Evolutionary conservation across 1,139 yeast genomes (phyloP).

Genomic region (Kodamaea plutei): DNA sequence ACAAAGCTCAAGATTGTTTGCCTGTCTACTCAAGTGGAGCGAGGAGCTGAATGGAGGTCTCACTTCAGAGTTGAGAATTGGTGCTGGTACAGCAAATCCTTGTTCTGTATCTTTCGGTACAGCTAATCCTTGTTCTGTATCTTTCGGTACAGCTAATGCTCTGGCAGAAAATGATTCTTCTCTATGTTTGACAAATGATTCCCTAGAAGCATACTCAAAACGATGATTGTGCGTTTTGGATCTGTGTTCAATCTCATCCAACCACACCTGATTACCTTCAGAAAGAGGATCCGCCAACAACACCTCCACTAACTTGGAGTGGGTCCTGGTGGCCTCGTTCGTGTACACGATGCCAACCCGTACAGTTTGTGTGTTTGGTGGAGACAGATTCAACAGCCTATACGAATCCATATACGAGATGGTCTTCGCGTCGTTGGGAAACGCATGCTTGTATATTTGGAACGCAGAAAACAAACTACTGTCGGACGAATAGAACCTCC

Average conservation of each 20-base stretch:
- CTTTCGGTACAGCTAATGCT: slow-evolving; percentile 7
- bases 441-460: slow-evolving; percentile 13
- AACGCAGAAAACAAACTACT: slow-evolving; percentile 5
- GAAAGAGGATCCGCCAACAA: slow-evolving; percentile 44
- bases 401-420: slow-evolving; percentile 16
- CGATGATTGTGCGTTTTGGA: slow-evolving; percentile 15
- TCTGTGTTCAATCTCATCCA: slow-evolving; percentile 21
- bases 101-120: slow-evolving; percentile 8
- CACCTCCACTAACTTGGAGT: slow-evolving; percentile 31
- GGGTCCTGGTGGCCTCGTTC: slow-evolving; percentile 15
- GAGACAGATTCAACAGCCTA: slow-evolving; percentile 6
- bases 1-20: slow-evolving; percentile 24
- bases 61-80: slow-evolving; percentile 28
- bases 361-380: slow-evolving; percentile 12
- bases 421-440: slow-evolving; percentile 26
- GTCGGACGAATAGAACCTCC: neutral
- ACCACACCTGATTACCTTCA: slow-evolving; percentile 30
- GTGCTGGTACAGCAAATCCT: slow-evolving; percentile 25
- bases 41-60: slow-evolving; percentile 22
- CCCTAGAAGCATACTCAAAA: slow-evolving; percentile 18
- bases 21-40: slow-evolving; percentile 5
- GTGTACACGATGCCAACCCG: slow-evolving; percentile 30
- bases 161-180: no score
- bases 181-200: no score
- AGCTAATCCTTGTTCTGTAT: slow-evolving; percentile 2